A percentile compares a stretch with the other conserved stretches of the same genome.
Evolutionary conservation across 1,284 basidiomycete species (phyloP).

Genomic region (Rhodofomes roseus): DNA sequence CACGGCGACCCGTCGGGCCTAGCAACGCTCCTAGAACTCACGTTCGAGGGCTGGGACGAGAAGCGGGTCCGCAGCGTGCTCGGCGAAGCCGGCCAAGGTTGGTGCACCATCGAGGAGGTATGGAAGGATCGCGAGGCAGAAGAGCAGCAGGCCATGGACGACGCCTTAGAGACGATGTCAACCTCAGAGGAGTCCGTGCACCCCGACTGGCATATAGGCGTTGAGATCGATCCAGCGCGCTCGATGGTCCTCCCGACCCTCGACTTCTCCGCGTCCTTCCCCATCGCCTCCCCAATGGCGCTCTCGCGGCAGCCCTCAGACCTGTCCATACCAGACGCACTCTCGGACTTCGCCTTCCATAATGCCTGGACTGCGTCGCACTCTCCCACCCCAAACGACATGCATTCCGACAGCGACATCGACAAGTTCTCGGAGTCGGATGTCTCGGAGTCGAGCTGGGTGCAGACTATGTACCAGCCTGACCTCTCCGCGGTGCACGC

Average conservation of each 20-base stretch:
- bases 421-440: constrained; percentile 9
- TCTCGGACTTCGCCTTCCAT: constrained; percentile 25
- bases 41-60: constrained; percentile 67
- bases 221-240: constrained; percentile 48
- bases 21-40: constrained; percentile 62
- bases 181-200: constrained; percentile 13
- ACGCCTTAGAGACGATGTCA: constrained; percentile 25
- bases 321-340: constrained; percentile 16
- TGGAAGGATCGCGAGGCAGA: constrained; percentile 33
- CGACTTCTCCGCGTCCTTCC: constrained; percentile 52
- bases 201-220: constrained; percentile 12
- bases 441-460: constrained; percentile 17
- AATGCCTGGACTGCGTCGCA: constrained; percentile 23
- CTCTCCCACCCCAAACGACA: constrained; percentile 3
- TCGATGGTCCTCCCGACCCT: constrained; percentile 67
- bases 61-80: constrained; percentile 58
- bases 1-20: constrained; percentile 43
- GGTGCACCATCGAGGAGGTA: constrained; percentile 68
- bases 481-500: background rate
- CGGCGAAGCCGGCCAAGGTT: constrained; percentile 64
- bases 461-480: background rate
- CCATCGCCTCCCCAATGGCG: constrained; percentile 5
- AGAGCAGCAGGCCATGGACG: constrained; percentile 27
- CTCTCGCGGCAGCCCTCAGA: background rate
- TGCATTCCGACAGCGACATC: constrained; percentile 8